Conservation (phyloP, 2,329 filamentous ascomycete genomes). For the Colletotrichum tanaceti region DNA sequence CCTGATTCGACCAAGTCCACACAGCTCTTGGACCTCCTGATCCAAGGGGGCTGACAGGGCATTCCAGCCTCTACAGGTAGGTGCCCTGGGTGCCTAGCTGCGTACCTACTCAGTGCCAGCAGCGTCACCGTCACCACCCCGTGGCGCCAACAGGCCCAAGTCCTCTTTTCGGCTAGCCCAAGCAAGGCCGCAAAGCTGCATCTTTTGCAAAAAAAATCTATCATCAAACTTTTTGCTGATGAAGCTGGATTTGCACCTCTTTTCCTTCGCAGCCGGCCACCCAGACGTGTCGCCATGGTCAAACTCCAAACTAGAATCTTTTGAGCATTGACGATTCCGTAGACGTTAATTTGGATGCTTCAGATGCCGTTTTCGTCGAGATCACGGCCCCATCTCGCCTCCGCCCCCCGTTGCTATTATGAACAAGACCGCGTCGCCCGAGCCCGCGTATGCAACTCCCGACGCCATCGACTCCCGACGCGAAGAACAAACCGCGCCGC, state of each 20-base stretch:
- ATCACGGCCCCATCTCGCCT: slow-evolving; percentile 57
- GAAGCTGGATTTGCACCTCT: slow-evolving; percentile 56
- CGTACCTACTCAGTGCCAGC: neutral
- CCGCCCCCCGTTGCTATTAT: slow-evolving; percentile 62
- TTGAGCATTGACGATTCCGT: slow-evolving; percentile 59
- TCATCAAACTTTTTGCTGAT: slow-evolving; percentile 63
- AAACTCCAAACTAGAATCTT: slow-evolving; percentile 61
- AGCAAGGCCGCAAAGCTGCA: slow-evolving; percentile 36
- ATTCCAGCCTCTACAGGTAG: too few species aligned
- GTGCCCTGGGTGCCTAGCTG: neutral
- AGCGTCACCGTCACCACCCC: neutral
- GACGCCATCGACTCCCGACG: slow-evolving; percentile 44
- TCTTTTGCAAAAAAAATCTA: slow-evolving; percentile 40
- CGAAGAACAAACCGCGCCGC: slow-evolving; percentile 42
- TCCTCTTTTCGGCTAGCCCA: slow-evolving; percentile 38
- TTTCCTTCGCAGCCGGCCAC: slow-evolving; percentile 59
- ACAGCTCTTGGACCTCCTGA: neutral
- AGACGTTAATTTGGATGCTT: slow-evolving; percentile 66
- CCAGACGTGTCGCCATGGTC: slow-evolving; percentile 65
- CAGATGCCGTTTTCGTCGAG: slow-evolving; percentile 70
- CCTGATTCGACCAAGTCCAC: slow-evolving; percentile 6
- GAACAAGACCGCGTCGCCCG: slow-evolving; percentile 70
- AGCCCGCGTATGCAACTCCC: slow-evolving; percentile 53
- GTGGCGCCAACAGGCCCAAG: slow-evolving; percentile 1
- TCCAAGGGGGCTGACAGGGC: slow-evolving; percentile 1